phyloP scores from a whole-genome alignment of 225 moss, liverwort and hornwort species.

The Marchantia paleacea region DNA sequence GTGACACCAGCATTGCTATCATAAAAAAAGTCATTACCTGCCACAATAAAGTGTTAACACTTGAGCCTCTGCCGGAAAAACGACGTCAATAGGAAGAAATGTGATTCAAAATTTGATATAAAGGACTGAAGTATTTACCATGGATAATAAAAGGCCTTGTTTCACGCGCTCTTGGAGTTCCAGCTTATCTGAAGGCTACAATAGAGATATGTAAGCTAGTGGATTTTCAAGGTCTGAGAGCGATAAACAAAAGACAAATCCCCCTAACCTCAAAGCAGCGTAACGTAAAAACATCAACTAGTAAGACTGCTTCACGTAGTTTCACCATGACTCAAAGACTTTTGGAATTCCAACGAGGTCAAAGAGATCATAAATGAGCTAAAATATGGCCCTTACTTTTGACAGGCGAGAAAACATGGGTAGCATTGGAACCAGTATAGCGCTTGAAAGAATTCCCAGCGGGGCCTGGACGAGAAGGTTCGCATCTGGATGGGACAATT shows the following conservation, averaged over 20 bases:
- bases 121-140: constrained; percentile 25
- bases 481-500: constrained; percentile 46
- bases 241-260: neutral
- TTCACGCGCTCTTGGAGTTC: constrained; percentile 69
- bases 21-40: constrained; percentile 66
- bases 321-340: neutral
- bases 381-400: constrained; percentile 17
- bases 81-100: neutral
- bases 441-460: constrained; percentile 82
- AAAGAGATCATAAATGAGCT: neutral
- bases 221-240: neutral
- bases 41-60: neutral
- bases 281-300: neutral
- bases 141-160: constrained; percentile 73
- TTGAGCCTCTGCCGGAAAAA: neutral
- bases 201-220: neutral
- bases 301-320: neutral
- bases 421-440: constrained; percentile 71
- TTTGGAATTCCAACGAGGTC: neutral
- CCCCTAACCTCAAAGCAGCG: neutral
- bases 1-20: constrained; percentile 69
- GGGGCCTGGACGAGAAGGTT: constrained; percentile 96
- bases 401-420: constrained; percentile 79
- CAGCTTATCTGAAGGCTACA: constrained; percentile 42
- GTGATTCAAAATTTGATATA: neutral